phyloP scores from a whole-genome alignment of 2,329 filamentous ascomycete species.

The Gaeumannomyces sp. region DNA sequence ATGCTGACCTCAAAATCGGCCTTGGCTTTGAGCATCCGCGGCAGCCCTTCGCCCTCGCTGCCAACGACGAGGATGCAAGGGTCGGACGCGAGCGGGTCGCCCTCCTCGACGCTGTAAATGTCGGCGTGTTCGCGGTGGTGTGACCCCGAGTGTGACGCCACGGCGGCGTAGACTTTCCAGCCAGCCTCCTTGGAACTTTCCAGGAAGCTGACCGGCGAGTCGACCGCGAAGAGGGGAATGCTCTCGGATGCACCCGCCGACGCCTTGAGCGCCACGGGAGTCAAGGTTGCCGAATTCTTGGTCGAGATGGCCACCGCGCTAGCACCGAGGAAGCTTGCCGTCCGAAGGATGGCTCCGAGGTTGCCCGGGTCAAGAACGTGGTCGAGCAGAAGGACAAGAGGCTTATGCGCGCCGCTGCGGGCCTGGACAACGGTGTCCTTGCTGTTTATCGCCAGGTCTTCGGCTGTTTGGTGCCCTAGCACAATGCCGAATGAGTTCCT shows the following conservation, averaged over 20 bases:
- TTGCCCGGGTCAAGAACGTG: slow-evolving; percentile 83
- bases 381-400: slow-evolving; percentile 68
- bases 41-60: slow-evolving; percentile 70
- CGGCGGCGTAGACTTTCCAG: slow-evolving; percentile 81
- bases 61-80: slow-evolving; percentile 80
- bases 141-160: slow-evolving; percentile 36
- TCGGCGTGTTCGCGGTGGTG: slow-evolving; percentile 39
- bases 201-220: slow-evolving; percentile 64
- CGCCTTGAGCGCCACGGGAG: slow-evolving; percentile 75
- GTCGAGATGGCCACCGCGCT: slow-evolving; percentile 75
- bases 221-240: slow-evolving; percentile 65
- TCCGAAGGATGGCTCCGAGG: slow-evolving; percentile 80
- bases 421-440: slow-evolving; percentile 42
- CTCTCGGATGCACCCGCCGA: slow-evolving; percentile 83
- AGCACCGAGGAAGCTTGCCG: slow-evolving; percentile 84
- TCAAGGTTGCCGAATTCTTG: slow-evolving; percentile 66
- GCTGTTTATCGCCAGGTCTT: slow-evolving; percentile 72
- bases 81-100: slow-evolving; percentile 47
- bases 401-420: slow-evolving; percentile 45
- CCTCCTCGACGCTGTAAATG: slow-evolving; percentile 40
- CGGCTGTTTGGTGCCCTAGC: slow-evolving; percentile 62
- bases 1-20: slow-evolving; percentile 66
- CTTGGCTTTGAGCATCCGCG: slow-evolving; percentile 54
- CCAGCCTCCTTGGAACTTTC: slow-evolving; percentile 59
- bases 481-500: slow-evolving; percentile 49